These are phyloP conservation scores for Entophlyctis helioformis DNA, from an alignment of 192 early-diverging fungal species.

Conservation along the genomic window DNA sequence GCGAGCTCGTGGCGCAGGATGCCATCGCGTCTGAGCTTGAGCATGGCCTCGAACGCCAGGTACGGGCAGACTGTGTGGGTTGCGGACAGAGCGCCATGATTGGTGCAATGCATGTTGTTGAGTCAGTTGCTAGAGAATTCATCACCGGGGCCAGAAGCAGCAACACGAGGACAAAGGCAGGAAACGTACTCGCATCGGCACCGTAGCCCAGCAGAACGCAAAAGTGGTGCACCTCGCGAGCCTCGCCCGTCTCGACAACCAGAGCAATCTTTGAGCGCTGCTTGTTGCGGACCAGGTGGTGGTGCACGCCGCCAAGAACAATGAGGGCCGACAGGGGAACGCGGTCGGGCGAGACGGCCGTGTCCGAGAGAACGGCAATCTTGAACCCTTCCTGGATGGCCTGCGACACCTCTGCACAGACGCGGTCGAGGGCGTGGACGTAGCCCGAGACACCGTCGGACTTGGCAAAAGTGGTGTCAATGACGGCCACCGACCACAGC, in stretches of 20 bases:
- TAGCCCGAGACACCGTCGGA: conserved; percentile 70
- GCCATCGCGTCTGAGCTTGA: conserved; percentile 80
- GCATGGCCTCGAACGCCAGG: conserved; percentile 77
- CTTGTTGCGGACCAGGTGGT: conserved; percentile 80
- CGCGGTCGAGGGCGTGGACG: conserved; percentile 65
- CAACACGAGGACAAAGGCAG: neutral
- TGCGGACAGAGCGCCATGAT: conserved; percentile 4
- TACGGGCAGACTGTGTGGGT: conserved; percentile 93
- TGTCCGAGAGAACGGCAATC: conserved; percentile 78
- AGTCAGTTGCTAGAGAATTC: too few species aligned
- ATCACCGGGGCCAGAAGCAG: too few species aligned
- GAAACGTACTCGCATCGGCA: conserved; percentile 86
- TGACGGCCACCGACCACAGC: conserved; percentile 63
- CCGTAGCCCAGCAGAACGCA: conserved; percentile 93
- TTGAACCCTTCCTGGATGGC: conserved; percentile 73
- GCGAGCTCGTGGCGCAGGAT: conserved; percentile 45
- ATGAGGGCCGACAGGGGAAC: conserved; percentile 79
- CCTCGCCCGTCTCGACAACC: conserved; percentile 84
- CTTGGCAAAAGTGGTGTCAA: conserved; percentile 80
- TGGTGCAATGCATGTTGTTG: too few species aligned
- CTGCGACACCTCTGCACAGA: conserved; percentile 69
- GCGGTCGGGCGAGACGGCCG: conserved; percentile 42
- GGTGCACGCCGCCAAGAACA: conserved; percentile 85
- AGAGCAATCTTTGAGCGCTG: conserved; percentile 80
- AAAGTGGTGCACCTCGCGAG: conserved; percentile 89